phyloP scores from a whole-genome alignment of 2,329 filamentous ascomycete genomes.

The Chaetomium globosum region DNA sequence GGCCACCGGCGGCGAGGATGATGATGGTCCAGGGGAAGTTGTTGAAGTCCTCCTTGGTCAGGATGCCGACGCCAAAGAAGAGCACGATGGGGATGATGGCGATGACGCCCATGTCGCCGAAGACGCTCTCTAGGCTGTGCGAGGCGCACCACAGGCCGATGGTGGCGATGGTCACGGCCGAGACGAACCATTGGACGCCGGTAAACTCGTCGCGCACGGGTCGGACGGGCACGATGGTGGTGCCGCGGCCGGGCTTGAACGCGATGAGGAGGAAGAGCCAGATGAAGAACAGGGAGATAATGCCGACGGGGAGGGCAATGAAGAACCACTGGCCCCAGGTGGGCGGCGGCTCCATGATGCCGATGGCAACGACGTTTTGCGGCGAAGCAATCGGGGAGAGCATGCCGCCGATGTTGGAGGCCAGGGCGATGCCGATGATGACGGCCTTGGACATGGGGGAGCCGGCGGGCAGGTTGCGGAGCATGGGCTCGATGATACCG shows the following conservation, averaged over 20 bases:
- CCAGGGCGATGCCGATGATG: conserved; percentile 90
- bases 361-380: conserved; percentile 93
- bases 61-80: conserved; percentile 94
- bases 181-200: conserved; percentile 91
- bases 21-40: conserved; percentile 99
- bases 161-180: conserved; percentile 76
- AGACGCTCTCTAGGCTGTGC: conserved; percentile 82
- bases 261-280: conserved; percentile 84
- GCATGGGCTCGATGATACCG: conserved; percentile 95
- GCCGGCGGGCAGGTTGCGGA: conserved; percentile 87
- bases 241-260: conserved; percentile 82
- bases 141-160: conserved; percentile 91
- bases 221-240: conserved; percentile 87
- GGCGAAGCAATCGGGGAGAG: conserved; percentile 96
- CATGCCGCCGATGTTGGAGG: conserved; percentile 94
- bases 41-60: conserved; percentile 99
- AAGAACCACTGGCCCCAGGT: conserved; percentile 98
- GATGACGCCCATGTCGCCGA: conserved; percentile 98
- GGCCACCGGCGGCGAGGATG: conserved; percentile 89
- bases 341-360: conserved; percentile 90
- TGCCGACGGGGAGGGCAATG: conserved; percentile 87
- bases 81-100: conserved; percentile 93
- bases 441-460: conserved; percentile 94
- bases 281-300: conserved; percentile 83
- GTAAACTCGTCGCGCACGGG: conserved; percentile 86